A percentile compares a stretch with the other conserved stretches of the same genome.
These are phyloP conservation scores for Nakaseomyces nivariensis DNA, from an alignment of 1,139 yeast genomes.

Conservation along the genomic window DNA sequence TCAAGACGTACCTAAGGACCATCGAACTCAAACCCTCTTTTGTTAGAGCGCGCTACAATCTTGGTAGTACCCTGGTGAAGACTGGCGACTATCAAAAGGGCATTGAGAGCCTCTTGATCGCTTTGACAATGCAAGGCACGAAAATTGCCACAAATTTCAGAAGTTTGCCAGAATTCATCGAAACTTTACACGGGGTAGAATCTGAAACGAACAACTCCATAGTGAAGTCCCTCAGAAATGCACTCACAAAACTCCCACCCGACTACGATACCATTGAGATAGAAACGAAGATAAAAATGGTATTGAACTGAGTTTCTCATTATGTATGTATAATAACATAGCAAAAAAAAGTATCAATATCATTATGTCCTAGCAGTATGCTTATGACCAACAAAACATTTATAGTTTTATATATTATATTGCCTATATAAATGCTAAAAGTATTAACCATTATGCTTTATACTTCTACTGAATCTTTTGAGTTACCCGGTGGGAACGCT, in stretches of 20 bases:
- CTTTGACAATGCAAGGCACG: neutral
- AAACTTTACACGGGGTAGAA: neutral
- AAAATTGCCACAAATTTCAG: neutral
- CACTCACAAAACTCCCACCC: neutral
- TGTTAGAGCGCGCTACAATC: conserved; percentile 3
- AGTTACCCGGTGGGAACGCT: neutral
- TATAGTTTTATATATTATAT: no score
- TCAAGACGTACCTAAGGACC: neutral
- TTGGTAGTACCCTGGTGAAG: conserved; percentile 2
- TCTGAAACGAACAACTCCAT: neutral
- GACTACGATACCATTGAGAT: neutral
- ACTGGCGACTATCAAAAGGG: neutral
- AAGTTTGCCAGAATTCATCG: neutral
- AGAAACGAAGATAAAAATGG: neutral
- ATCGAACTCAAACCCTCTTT: conserved; percentile 2
- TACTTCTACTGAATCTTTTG: neutral
- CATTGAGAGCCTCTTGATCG: neutral
- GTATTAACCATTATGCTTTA: no score
- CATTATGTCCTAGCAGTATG: no score
- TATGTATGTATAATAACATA: no score
- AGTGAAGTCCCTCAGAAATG: neutral
- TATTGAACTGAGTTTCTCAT: neutral
- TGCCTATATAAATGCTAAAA: no score
- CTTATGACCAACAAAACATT: no score
- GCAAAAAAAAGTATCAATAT: no score